These are phyloP conservation scores for Trametes hirsuta DNA, from an alignment of 1,284 basidiomycete species.

Conservation along the genomic window DNA sequence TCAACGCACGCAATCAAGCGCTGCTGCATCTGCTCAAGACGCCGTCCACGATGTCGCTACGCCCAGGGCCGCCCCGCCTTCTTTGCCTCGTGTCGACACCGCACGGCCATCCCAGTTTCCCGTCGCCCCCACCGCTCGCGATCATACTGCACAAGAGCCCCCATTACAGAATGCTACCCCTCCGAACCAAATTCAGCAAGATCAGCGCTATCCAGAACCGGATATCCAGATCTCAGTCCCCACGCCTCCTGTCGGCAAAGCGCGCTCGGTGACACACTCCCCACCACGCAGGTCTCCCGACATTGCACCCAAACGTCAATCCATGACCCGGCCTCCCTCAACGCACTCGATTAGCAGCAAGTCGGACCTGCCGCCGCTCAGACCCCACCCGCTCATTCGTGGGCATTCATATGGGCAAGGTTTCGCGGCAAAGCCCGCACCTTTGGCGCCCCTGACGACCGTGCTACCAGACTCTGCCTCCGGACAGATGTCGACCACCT, in stretches of 20 bases:
- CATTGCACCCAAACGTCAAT: conserved; percentile 35
- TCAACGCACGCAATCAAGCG: conserved; percentile 24
- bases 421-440: conserved; percentile 48
- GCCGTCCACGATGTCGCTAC: conserved; percentile 36
- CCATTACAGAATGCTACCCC: conserved; percentile 8
- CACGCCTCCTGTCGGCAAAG: conserved; percentile 33
- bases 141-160: conserved; percentile 21
- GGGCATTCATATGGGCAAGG: conserved; percentile 63
- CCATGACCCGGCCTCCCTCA: conserved; percentile 64
- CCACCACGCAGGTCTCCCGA: conserved; percentile 42
- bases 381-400: conserved; percentile 76
- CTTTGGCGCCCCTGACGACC: conserved; percentile 62
- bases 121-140: conserved; percentile 25
- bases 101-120: conserved; percentile 29
- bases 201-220: conserved; percentile 24
- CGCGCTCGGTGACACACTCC: conserved; percentile 46
- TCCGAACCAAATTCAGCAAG: conserved; percentile 20
- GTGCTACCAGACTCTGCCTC: conserved; percentile 56
- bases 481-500: conserved; percentile 46
- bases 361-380: conserved; percentile 43
- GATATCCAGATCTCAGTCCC: conserved; percentile 32
- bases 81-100: conserved; percentile 40
- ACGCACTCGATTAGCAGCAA: conserved; percentile 54
- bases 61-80: conserved; percentile 36
- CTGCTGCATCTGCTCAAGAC: conserved; percentile 27